These are phyloP conservation scores for Prinsepia uniflora DNA, from an alignment of 306 rosid genomes.

Conservation along the genomic window DNA sequence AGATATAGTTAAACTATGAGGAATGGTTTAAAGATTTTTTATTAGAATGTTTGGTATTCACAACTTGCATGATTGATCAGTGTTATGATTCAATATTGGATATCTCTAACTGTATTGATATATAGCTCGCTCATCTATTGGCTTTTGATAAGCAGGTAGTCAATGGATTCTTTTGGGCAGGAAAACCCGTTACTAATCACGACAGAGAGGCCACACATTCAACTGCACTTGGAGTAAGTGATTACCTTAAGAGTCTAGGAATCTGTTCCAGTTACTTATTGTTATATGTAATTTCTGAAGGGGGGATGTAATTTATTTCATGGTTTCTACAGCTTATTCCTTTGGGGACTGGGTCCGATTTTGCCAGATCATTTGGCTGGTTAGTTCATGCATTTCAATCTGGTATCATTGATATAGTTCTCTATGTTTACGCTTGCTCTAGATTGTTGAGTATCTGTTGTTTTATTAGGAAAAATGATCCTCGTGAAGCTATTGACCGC, in stretches of 20 bases:
- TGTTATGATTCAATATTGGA: background rate
- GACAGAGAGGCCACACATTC: slow-evolving; percentile 48
- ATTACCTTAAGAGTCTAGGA: slow-evolving; percentile 14
- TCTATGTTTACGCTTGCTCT: slow-evolving; percentile 11
- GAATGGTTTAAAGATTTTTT: background rate
- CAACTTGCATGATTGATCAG: background rate
- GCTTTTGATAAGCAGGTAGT: slow-evolving; percentile 62
- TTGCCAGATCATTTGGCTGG: slow-evolving; percentile 89
- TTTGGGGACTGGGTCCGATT: slow-evolving; percentile 93
- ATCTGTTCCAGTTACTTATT: slow-evolving; percentile 14
- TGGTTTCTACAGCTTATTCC: slow-evolving; percentile 79
- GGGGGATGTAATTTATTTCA: slow-evolving; percentile 22
- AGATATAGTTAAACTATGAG: too few relatives aligned
- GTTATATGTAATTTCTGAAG: slow-evolving; percentile 16
- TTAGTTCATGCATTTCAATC: slow-evolving; percentile 33
- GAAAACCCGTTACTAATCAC: slow-evolving; percentile 65
- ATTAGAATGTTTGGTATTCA: background rate
- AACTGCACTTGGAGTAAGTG: slow-evolving; percentile 97
- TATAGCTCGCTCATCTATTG: slow-evolving; percentile 5
- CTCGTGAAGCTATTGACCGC: slow-evolving; percentile 75
- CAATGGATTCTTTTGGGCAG: slow-evolving; percentile 96
- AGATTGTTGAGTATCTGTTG: slow-evolving; percentile 20
- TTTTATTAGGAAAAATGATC: slow-evolving; percentile 75
- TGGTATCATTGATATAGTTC: slow-evolving; percentile 10
- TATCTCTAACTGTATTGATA: background rate